Evolutionary conservation across 257 asterid species (phyloP), one percentile per base, ranked within the genome.

Genomic region (Gentiana straminea): DNA sequence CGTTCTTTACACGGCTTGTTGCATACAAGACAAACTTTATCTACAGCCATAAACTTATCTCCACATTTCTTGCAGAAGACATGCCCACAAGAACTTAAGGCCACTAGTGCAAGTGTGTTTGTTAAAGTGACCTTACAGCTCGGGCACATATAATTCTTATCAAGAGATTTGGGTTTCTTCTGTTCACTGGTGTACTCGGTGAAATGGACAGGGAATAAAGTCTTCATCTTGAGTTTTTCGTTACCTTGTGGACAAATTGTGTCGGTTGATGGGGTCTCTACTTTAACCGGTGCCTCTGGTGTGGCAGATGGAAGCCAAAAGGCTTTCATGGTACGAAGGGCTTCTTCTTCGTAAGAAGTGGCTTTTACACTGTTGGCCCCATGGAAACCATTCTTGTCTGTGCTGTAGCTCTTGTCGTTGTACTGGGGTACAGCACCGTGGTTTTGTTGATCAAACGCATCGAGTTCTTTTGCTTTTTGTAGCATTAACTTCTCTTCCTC

Each of bases 231-330:
- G 46, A 91, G 85, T 65, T 91, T 87, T 71, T 92, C 97, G 1
- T 60, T 83, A 65, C 98, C 96, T 69, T 92, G 94, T 1, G 99
- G 99, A 58, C 95, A 92, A 13, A 68, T 49, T 1, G 97, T 92
- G 61, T 74, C 78, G 4, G 84, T 68, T 35, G 89, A 73, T 10
- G 98, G 97, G 34, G 92, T 75, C 0, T 78, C 89, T 6, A 84
- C 86, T 64, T 85, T 92, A 56, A 74, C 84, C 8, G 94, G 81
- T 46, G 97, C 97, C 5, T 77, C 94, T 0, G 98, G 95, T 37
- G 98, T 92, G 41, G 98, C 97, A 52, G 97, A 88, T 53, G 98
- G 98, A 13, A 92, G 72, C 98, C 97, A 92, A 69, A 92, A 84
- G 0, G 98, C 98, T 69, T 92, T 92, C 98, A 92, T 87, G 53